phyloP scores from a whole-genome alignment of 2,329 filamentous ascomycete genomes.

The Monosporascus sp. region DNA sequence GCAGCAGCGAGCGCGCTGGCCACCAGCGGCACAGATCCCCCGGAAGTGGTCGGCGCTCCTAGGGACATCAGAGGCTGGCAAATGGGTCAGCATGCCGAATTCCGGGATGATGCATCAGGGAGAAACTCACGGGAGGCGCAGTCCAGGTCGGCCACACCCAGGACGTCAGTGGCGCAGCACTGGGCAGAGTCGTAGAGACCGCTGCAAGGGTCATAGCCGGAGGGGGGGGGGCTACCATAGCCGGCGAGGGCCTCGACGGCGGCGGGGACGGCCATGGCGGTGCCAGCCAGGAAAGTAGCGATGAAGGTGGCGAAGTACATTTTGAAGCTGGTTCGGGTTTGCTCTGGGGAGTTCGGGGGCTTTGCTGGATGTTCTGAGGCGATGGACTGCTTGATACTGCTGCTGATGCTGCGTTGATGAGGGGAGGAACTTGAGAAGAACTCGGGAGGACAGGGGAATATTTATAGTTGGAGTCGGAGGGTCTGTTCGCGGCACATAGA shows the following conservation, averaged over 20 bases:
- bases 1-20: conserved; percentile 49
- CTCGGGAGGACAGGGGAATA: neutral
- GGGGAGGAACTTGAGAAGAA: neutral
- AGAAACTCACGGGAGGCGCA: conserved; percentile 38
- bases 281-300: conserved; percentile 20
- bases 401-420: neutral
- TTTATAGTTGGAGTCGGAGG: neutral
- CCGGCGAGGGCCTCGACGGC: conserved; percentile 10
- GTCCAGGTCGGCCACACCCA: conserved; percentile 37
- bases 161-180: conserved; percentile 60
- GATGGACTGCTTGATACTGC: neutral
- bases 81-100: neutral
- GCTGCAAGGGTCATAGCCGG: conserved; percentile 37
- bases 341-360: neutral
- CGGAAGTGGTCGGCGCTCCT: conserved; percentile 37
- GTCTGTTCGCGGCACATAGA: neutral
- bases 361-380: neutral
- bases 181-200: conserved; percentile 38
- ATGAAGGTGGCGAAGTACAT: conserved; percentile 23
- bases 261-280: conserved; percentile 19
- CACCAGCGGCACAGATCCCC: conserved; percentile 34
- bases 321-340: conserved; percentile 9
- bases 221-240: conserved; percentile 2
- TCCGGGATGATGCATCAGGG: too few species aligned
- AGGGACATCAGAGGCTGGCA: conserved; percentile 30